phyloP scores from a whole-genome alignment of 2,329 filamentous ascomycete species.

The Colletotrichum gloeosporioides region DNA sequence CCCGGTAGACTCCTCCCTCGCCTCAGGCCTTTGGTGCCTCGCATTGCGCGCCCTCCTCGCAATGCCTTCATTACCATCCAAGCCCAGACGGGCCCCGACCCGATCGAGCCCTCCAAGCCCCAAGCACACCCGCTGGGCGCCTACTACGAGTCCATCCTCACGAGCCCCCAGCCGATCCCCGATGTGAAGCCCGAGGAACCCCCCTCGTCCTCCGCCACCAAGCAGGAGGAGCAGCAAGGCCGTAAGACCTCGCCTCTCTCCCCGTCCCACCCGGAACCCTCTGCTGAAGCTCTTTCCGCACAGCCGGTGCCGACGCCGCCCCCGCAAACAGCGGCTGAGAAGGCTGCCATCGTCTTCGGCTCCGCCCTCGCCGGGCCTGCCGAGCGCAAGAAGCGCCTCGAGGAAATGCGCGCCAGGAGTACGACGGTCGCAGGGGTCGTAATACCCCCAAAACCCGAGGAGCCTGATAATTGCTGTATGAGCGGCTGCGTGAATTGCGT shows the following conservation, averaged over 20 bases:
- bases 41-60: slow-evolving; percentile 29
- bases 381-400: slow-evolving; percentile 67
- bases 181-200: slow-evolving; percentile 49
- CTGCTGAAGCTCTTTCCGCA: slow-evolving; percentile 23
- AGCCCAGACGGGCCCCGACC: slow-evolving; percentile 28
- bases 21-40: slow-evolving; percentile 32
- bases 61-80: slow-evolving; percentile 30
- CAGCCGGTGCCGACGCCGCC: slow-evolving; percentile 37
- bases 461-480: slow-evolving; percentile 99
- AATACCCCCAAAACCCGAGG: slow-evolving; percentile 82
- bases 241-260: slow-evolving; percentile 26
- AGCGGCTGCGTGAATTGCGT: slow-evolving; percentile 97
- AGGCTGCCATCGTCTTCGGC: slow-evolving; percentile 78
- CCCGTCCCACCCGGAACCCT: slow-evolving; percentile 19
- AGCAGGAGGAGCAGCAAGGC: slow-evolving; percentile 26
- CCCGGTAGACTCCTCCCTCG: slow-evolving; percentile 33
- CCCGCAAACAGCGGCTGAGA: slow-evolving; percentile 56
- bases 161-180: slow-evolving; percentile 46
- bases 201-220: slow-evolving; percentile 40
- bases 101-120: slow-evolving; percentile 32
- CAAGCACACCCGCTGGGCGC: slow-evolving; percentile 56
- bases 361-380: slow-evolving; percentile 77
- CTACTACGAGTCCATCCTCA: slow-evolving; percentile 65
- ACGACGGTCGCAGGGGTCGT: slow-evolving; percentile 76
- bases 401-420: slow-evolving; percentile 62